Base-by-base conservation (phyloP, 441 rosid genomes). In the Raphanus hybrid region DNA sequence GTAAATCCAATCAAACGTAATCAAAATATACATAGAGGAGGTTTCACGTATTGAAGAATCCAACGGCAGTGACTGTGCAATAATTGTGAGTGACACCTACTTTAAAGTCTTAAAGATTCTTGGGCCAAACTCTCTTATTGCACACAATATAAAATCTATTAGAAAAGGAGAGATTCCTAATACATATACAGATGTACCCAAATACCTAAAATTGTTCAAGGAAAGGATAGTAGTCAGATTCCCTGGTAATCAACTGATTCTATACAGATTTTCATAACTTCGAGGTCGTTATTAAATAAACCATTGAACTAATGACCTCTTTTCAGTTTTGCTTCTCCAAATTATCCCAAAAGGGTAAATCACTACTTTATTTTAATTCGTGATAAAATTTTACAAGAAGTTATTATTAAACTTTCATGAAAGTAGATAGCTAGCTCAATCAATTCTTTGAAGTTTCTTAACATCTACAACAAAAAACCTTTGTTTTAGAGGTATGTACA, bases 21-120 rank as follows among this genome's bases (percentile, higher is more conserved):
- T 16, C 68, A 52, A 57, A 32, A 29, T n/a, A 29, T n/a, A 60
- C 32, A 37, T 18, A 48, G 67, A 58, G 55, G 52, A 32, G 4
- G 16, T 45, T 32, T 72, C 69, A 61, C 35, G 63, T 35, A 61
- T 18, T 34, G 26, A 61, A 68, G 50, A 78, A 61, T 78, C 73
- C 69, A 12, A 68, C 60, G 69, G 65, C 65, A 62, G 74, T 73
- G 78, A 78, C 41, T 68, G 78, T 29, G 74, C 71, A 69, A 78
- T 78, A 62, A 73, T 73, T 73, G 66, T 39, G 20, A 20, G 14
- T 54, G 70, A 63, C 74, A 61, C 77, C 64, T 58, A 67, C 66
- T 74, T 68, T 3, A 35, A 66, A 20, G 64, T 37, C 69, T 67
- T 37, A 73, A 60, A 54, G 76, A 78, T 66, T 48, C 48, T 78